phyloP scores from a whole-genome alignment of 805 yeast genomes.

The Jamesozyma gamospora region DNA sequence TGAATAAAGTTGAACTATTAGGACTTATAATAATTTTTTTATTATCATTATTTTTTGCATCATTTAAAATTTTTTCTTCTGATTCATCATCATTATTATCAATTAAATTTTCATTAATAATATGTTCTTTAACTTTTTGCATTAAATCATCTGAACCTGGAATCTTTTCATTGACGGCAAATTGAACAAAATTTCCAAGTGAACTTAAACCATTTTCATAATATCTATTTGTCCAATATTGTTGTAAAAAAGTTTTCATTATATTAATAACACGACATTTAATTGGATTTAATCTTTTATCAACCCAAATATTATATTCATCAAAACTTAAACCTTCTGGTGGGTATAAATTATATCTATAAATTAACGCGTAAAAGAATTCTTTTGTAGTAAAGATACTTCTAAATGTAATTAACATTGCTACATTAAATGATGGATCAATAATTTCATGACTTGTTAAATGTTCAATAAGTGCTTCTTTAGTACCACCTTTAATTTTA shows the following conservation, averaged over 20 bases:
- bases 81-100: not conserved
- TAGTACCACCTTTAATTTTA: slow-evolving; percentile 72
- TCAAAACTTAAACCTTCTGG: slow-evolving; percentile 83
- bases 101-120: slow-evolving; percentile 23
- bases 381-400: slow-evolving; percentile 62
- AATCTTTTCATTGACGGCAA: slow-evolving; percentile 33
- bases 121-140: slow-evolving; percentile 31
- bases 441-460: slow-evolving; percentile 62
- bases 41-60: too few species aligned
- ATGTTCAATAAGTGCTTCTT: slow-evolving; percentile 67
- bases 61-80: not conserved
- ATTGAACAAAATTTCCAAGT: slow-evolving; percentile 34
- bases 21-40: not conserved
- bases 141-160: slow-evolving; percentile 36
- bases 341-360: slow-evolving; percentile 60
- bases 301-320: slow-evolving; percentile 70
- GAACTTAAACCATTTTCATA: slow-evolving; percentile 35
- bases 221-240: slow-evolving; percentile 60
- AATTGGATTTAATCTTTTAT: slow-evolving; percentile 57
- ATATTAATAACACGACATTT: slow-evolving; percentile 55
- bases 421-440: slow-evolving; percentile 54
- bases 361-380: slow-evolving; percentile 47
- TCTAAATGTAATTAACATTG: slow-evolving; percentile 65
- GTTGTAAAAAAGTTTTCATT: slow-evolving; percentile 55
- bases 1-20: slow-evolving; percentile 11